Evolutionary conservation across 805 yeast species (phyloP).

Genomic region (Cyberlindnera maritima): DNA sequence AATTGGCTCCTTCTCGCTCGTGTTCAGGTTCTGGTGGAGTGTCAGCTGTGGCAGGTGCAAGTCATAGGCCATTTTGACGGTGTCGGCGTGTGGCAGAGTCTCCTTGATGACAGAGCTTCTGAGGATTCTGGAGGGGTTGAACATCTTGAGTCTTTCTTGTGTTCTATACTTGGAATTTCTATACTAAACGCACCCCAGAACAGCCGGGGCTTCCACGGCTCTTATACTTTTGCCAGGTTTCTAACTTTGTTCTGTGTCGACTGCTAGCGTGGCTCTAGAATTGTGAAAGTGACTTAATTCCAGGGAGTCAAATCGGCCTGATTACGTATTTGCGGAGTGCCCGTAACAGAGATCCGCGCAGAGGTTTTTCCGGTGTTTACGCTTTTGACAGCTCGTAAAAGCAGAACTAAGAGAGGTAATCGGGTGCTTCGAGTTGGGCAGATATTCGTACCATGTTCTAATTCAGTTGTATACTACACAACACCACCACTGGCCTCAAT

Average conservation of each 20-base stretch:
- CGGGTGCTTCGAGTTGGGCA: no score
- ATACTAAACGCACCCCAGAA: no score
- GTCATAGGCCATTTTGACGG: slow-evolving; percentile 30
- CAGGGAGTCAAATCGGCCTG: not conserved
- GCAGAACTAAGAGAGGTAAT: not conserved
- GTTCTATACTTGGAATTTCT: no score
- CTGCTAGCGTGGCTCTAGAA: no score
- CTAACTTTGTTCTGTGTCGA: no score
- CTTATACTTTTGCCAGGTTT: no score
- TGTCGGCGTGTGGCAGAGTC: slow-evolving; percentile 56
- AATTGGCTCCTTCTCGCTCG: slow-evolving; percentile 31
- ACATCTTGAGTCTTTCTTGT: no score
- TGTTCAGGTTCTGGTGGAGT: slow-evolving; percentile 22
- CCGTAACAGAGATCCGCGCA: not conserved
- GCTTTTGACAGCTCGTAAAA: not conserved
- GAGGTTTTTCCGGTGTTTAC: not conserved
- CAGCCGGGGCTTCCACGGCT: no score
- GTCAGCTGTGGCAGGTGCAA: slow-evolving; percentile 27
- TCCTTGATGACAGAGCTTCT: slow-evolving; percentile 79
- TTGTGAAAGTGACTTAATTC: not conserved
- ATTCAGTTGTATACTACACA: no score
- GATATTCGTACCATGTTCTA: no score
- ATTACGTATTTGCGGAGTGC: not conserved
- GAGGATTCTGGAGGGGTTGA: slow-evolving; percentile 36
- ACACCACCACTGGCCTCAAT: no score